Base-by-base conservation (phyloP, 805 yeast species). In the Blastobotrys peoriensis region DNA sequence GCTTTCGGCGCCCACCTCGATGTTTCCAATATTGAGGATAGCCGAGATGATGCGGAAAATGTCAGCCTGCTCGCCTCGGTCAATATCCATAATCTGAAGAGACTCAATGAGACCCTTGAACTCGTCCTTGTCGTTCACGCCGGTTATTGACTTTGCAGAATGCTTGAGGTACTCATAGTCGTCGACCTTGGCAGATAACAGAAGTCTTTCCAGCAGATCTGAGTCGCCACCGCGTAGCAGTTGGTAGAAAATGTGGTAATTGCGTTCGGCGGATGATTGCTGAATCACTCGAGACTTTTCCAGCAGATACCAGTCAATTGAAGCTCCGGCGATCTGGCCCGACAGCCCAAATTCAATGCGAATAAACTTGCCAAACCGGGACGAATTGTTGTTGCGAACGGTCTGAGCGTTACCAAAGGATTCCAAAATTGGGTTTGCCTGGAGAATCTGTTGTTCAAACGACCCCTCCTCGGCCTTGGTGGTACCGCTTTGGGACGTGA, bases 331-430 rank as follows among this genome's bases (percentile, higher is more conserved):
- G 37, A 93, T 82, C 47, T 74, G 74, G 2, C 86, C 86, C 8
- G 71, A 61, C 3, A 67, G 56, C 45, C 75, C 73, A 54, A 91
- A 86, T 59, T 81, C 87, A 47, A 93, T 85, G 58, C 88, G 83
- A 51, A 93, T 86, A 59, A 93, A 93, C 66, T 93, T 93, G 33
- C 99, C 99, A 62, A 93, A 93, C 59, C 99, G 77, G 4, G 98
- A 91, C 3, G 97, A 88, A 64, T 93, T 93, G 62, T 89, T 81
- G 62, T 93, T 93, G 57, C 93, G 77, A 13, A 87, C 86, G 0
- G 99, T 93, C 58, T 91, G 95, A 1, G 99, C 91, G 63, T 93
- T 93, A 55, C 99, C 99, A 64, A 93, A 93, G 25, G 96, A 79
- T 64, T 93, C 99, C 54, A 93, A 66, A 40, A 93, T 87, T 1